A percentile compares a stretch with the other conserved stretches of the same genome.
Evolutionary conservation across 2,329 filamentous ascomycete genomes (phyloP).

Genomic region (Chaetomiaceae sp.): DNA sequence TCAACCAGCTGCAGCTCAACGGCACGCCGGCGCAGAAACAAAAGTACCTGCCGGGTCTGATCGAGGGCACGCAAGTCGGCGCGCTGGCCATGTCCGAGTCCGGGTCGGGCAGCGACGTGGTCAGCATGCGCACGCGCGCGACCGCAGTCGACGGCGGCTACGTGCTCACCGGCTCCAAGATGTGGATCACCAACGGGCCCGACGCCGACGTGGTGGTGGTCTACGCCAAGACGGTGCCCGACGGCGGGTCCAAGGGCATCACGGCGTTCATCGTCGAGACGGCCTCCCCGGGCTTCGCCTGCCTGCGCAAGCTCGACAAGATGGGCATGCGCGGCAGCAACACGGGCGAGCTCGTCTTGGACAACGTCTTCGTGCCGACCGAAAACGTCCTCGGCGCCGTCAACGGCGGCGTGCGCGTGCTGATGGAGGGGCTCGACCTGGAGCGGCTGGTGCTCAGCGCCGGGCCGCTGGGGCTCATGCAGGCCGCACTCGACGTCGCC

Average conservation of each 20-base stretch:
- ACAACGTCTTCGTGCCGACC: constrained; percentile 79
- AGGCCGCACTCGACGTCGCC: constrained; percentile 76
- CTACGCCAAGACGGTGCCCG: constrained; percentile 90
- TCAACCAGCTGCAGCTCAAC: constrained; percentile 93
- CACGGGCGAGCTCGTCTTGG: constrained; percentile 89
- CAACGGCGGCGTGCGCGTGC: constrained; percentile 77
- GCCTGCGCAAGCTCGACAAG: constrained; percentile 89
- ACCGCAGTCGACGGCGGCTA: constrained; percentile 78
- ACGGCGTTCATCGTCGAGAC: constrained; percentile 87
- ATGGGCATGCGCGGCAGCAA: constrained; percentile 97
- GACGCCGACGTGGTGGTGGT: constrained; percentile 90
- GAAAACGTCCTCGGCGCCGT: constrained; percentile 75
- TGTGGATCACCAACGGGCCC: constrained; percentile 99
- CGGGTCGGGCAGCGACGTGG: constrained; percentile 84
- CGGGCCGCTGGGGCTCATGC: constrained; percentile 90
- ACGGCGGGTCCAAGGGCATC: constrained; percentile 79
- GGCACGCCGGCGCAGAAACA: constrained; percentile 72
- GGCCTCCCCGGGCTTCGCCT: constrained; percentile 67
- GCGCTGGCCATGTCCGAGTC: constrained; percentile 94
- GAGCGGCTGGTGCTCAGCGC: constrained; percentile 88
- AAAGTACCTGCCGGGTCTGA: constrained; percentile 71
- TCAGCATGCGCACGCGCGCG: constrained; percentile 87
- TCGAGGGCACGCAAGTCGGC: constrained; percentile 74
- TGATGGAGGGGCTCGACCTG: constrained; percentile 95
- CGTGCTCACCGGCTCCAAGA: constrained; percentile 82